Evolutionary conservation across 345 rosid genomes (phyloP).

Genomic region (Bruguiera sexangula): DNA sequence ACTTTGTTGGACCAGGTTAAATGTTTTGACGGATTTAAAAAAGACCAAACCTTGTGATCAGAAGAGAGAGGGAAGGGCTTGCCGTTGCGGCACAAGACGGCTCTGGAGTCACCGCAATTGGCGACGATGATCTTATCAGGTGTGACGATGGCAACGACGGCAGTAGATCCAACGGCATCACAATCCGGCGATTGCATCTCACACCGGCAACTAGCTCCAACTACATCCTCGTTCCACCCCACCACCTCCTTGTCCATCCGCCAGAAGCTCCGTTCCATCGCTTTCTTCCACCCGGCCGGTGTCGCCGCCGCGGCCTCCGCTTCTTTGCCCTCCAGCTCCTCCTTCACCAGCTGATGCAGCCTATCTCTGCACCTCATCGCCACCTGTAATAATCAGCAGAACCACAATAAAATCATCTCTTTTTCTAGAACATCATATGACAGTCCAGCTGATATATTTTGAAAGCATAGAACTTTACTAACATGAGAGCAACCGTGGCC

Average conservation of each 20-base stretch:
- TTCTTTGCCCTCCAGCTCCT: slow-evolving; percentile 15
- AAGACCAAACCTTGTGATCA: slow-evolving; percentile 35
- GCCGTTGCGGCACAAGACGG: slow-evolving; percentile 51
- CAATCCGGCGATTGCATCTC: slow-evolving; percentile 71
- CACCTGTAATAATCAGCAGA: slow-evolving; percentile 33
- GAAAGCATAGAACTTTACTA: slow-evolving; percentile 1
- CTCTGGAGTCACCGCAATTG: slow-evolving; percentile 56
- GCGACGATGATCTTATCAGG: slow-evolving; percentile 43
- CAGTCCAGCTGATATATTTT: not conserved
- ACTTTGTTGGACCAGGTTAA: too few species aligned
- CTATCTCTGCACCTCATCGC: slow-evolving; percentile 59
- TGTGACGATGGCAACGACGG: slow-evolving; percentile 40
- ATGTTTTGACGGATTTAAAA: too few species aligned
- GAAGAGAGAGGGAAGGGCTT: slow-evolving; percentile 28
- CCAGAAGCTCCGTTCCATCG: slow-evolving; percentile 59
- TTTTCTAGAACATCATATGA: not conserved
- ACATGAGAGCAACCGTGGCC: slow-evolving; percentile 85
- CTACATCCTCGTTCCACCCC: slow-evolving; percentile 22
- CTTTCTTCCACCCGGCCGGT: slow-evolving; percentile 38
- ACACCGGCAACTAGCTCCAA: slow-evolving; percentile 47
- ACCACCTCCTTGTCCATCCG: slow-evolving; percentile 63
- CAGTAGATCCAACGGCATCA: slow-evolving; percentile 50
- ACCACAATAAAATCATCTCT: not conserved
- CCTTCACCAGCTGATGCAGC: slow-evolving; percentile 60
- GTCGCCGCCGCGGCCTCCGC: not conserved